phyloP scores from a whole-genome alignment of 306 rosid species.

The Inga leiocalycina region DNA sequence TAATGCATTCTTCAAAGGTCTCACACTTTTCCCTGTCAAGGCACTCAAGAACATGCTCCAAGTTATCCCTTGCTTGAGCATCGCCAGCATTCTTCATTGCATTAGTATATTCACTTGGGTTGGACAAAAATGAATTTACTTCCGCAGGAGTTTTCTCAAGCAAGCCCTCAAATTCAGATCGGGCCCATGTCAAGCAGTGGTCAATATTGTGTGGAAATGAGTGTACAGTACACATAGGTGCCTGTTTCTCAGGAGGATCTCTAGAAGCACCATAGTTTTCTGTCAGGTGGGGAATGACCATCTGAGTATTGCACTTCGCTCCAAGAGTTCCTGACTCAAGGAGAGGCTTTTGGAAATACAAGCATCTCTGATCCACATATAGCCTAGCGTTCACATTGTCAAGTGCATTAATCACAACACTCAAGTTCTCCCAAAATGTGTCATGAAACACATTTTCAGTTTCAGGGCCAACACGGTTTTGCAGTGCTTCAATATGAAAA shows the following conservation, averaged over 20 bases:
- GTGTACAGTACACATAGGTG: constrained; percentile 99
- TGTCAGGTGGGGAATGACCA: constrained; percentile 96
- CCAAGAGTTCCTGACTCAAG: constrained; percentile 99
- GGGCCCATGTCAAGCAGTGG: constrained; percentile 99
- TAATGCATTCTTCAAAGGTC: constrained; percentile 78
- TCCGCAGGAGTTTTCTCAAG: constrained; percentile 97
- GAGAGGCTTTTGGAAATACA: constrained; percentile 97
- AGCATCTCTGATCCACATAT: constrained; percentile 94
- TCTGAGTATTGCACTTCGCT: constrained; percentile 96
- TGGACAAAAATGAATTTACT: constrained; percentile 82
- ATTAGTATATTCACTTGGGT: constrained; percentile 74
- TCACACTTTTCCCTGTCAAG: constrained; percentile 86
- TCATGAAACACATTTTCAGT: constrained; percentile 84
- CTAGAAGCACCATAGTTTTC: constrained; percentile 99
- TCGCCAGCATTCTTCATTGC: constrained; percentile 86
- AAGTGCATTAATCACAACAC: constrained; percentile 81
- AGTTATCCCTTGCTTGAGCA: constrained; percentile 95
- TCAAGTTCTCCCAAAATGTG: constrained; percentile 74
- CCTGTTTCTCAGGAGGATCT: constrained; percentile 99
- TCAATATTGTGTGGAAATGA: constrained; percentile 98
- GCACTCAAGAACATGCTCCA: constrained; percentile 93
- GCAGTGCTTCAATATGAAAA: constrained; percentile 72
- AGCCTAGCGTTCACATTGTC: constrained; percentile 96
- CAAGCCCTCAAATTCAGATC: constrained; percentile 98
- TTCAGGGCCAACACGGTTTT: constrained; percentile 82